A percentile compares a stretch with the other conserved stretches of the same genome.
Conservation (phyloP, 1,284 basidiomycete species). For the Irpex sp. region DNA sequence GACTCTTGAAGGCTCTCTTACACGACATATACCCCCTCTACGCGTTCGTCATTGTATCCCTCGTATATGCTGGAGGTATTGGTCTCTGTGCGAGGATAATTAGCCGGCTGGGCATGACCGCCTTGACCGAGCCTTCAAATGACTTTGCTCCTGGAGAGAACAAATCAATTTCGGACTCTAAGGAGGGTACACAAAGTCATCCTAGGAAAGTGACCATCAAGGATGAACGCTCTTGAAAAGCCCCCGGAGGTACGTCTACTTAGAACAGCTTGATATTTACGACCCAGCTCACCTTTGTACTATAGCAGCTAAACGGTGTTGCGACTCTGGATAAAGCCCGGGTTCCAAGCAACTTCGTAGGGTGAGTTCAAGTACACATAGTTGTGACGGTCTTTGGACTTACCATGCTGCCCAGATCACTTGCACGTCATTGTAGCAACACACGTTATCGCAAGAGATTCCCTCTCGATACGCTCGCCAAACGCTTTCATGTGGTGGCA, state of each 20-base stretch:
- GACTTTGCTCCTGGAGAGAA: not conserved
- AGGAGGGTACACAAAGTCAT: not conserved
- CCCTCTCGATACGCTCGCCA: not conserved
- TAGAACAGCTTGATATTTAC: no score
- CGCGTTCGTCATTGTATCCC: slow-evolving; percentile 54
- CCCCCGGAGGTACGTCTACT: not conserved
- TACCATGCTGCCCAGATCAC: not conserved
- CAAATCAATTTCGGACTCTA: not conserved
- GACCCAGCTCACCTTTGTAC: no score
- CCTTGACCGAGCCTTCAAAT: not conserved
- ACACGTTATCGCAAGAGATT: not conserved
- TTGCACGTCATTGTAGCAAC: not conserved
- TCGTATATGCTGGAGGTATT: slow-evolving; percentile 47
- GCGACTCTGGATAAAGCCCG: no score
- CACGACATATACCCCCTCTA: slow-evolving; percentile 59
- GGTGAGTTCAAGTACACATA: no score
- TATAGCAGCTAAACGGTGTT: no score
- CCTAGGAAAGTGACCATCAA: not conserved
- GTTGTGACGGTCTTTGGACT: not conserved
- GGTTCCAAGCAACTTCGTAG: no score
- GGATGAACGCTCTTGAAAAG: not conserved
- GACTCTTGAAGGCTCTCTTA: slow-evolving; percentile 33
- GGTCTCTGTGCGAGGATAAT: slow-evolving; percentile 41
- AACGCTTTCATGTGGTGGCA: not conserved
- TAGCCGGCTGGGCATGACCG: not conserved